Evolutionary conservation across 2,329 filamentous ascomycete genomes (phyloP), one percentile per base, ranked within the genome.

Genomic region (Epichloe baconii): DNA sequence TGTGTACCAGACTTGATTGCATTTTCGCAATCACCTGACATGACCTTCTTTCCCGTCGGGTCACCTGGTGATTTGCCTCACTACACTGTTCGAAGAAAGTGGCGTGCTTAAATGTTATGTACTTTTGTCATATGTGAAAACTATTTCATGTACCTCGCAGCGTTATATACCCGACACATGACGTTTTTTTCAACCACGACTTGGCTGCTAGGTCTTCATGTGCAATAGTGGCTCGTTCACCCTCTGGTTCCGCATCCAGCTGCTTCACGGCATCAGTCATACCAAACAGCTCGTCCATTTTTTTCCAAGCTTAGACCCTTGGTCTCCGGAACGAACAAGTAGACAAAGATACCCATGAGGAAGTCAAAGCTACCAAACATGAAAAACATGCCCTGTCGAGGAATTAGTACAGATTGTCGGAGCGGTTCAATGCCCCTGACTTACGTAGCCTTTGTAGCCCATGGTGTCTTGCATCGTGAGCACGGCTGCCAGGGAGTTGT

Each of bases 241-340:
- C 51, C 57, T 64, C 64, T 1, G 61, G 57, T 56, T 68, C 64
- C 6, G 61, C 57, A 11, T 67, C 61, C 5, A 62, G 50, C 53
- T 63, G 56, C 57, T 64, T 63, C 31, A 49, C 55, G 26, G 54
- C 37, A 53, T 79, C 75, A 4, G 75, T 76, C 47, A 81, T 71
- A 44, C 80, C 80, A 61, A 84, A 84, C 15, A 84, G 69, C 58
- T 82, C 78, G 61, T 83, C 78, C 79, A 83, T 83, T 63, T 75
- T 75, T 76, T 66, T 85, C 80, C 53, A 84, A 69, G 43, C 70
- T 70, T 52, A 75, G 61, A 37, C 83, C 83, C 70, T 86, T 86
- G 11, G 83, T 87, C 67, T 87, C 83, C 0, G 83, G 83, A 17
- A 85, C 74, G 55, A 82, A 75, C 69, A 83, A 80, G 71, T 74